Conservation (phyloP, 495 filamentous ascomycete species). For the Penicillium bovifimosum region DNA sequence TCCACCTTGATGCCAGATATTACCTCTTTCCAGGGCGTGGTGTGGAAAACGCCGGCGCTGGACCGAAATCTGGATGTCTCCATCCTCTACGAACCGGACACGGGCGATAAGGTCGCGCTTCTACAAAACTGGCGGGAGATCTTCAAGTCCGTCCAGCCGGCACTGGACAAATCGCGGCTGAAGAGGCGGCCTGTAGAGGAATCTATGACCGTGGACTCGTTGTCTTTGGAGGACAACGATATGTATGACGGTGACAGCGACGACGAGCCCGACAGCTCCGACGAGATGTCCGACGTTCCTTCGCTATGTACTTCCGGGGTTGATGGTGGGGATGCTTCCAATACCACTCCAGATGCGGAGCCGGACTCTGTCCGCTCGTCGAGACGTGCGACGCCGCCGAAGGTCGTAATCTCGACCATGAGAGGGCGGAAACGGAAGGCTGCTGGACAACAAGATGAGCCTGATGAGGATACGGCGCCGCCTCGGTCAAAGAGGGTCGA, state of each 20-base stretch:
- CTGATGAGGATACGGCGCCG: not conserved
- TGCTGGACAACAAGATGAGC: constrained; percentile 9
- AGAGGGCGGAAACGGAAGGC: constrained; percentile 38
- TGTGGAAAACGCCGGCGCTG: constrained; percentile 32
- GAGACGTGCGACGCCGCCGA: constrained; percentile 9
- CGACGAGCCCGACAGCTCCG: constrained; percentile 13
- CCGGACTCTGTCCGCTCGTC: not conserved
- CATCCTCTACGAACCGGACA: constrained; percentile 34
- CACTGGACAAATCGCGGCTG: constrained; percentile 24
- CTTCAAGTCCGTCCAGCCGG: constrained; percentile 37
- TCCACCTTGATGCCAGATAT: constrained; percentile 17
- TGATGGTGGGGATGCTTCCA: constrained; percentile 19
- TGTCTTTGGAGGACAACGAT: constrained; percentile 4
- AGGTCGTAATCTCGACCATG: constrained; percentile 14
- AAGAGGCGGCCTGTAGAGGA: constrained; percentile 9
- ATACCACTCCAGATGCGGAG: constrained; percentile 19
- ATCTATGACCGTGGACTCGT: not conserved
- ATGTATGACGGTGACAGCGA: constrained; percentile 7
- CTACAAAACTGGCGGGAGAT: constrained; percentile 50
- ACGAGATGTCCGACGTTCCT: constrained; percentile 17
- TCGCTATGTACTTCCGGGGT: constrained; percentile 11
- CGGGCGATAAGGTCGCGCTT: constrained; percentile 40
- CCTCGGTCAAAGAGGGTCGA: constrained; percentile 29
- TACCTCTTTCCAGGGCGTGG: constrained; percentile 34
- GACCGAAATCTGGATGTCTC: constrained; percentile 23